Evolutionary conservation across 2,329 filamentous ascomycete genomes (phyloP), one percentile per base, ranked within the genome.

Genomic region (Juglanconis oblonga): DNA sequence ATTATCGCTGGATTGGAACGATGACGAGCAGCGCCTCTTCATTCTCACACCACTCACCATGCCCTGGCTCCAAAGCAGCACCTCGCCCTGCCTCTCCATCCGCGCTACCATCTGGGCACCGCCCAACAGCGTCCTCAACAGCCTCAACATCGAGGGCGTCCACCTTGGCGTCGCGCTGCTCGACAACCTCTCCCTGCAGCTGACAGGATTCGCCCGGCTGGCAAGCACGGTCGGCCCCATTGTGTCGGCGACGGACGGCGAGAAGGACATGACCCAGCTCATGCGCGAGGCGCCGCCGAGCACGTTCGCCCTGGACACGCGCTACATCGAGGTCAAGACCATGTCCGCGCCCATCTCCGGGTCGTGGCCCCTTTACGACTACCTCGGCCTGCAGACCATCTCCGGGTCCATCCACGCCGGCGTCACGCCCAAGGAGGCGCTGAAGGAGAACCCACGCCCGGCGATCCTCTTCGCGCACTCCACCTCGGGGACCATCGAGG

Each of bases 351-450:
- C 69, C 13, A 76, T 85, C 62, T 61, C 62, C 13, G 82, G 82
- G 35, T 76, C 74, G 68, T 84, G 79, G 72, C 79, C 82, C 0
- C 71, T 85, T 1, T 80, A 78, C 67, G 79, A 83, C 65, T 69
- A 75, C 35, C 74, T 85, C 11, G 70, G 61, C 17, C 68, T 84
- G n/a, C 64, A 70, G 17, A 76, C 78, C 7, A 71, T 72, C 0
- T 79, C 81, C 0, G 82, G 82, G 51, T 65, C 72, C 55, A 69
- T 84, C 58, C 61, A 61, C 14, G 71, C 74, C 3, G 72, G 71
- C 38, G 69, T 84, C 56, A 71, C 69, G 11, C 79, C 79, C 5
- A 72, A 79, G 64, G 68, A 71, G 0, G 74, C 66, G n/a, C 69
- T 74, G 44, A 63, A 70, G 7, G 64, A 71, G n/a, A 52, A 64